A percentile compares a stretch with the other conserved stretches of the same genome.
These are phyloP conservation scores for Suhomyces xylopsoci DNA, from an alignment of 805 yeast species.

Conservation along the genomic window DNA sequence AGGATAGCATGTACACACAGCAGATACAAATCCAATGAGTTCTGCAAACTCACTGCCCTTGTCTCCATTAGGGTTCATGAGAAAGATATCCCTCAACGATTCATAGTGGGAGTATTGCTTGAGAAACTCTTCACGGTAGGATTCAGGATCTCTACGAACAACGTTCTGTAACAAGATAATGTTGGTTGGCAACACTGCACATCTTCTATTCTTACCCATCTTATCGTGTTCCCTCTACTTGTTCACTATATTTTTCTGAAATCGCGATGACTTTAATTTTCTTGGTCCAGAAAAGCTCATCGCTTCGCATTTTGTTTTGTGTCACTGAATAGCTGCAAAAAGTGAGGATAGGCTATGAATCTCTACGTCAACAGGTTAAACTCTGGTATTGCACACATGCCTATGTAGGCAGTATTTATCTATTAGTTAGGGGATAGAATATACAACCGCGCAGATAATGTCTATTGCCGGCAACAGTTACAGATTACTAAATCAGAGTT, in stretches of 20 bases:
- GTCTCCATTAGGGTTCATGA: slow-evolving; percentile 61
- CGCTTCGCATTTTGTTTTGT: background rate
- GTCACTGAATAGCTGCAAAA: background rate
- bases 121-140: slow-evolving; percentile 89
- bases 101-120: slow-evolving; percentile 93
- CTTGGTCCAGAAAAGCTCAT: background rate
- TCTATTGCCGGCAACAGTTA: too few species aligned
- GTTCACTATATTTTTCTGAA: background rate
- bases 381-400: background rate
- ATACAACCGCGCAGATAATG: background rate
- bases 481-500: too few species aligned
- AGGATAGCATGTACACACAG: slow-evolving; percentile 88
- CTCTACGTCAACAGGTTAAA: background rate
- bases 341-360: background rate
- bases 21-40: slow-evolving; percentile 84
- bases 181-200: slow-evolving; percentile 89
- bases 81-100: slow-evolving; percentile 81
- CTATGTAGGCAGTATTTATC: too few species aligned
- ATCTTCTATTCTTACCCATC: slow-evolving; percentile 88
- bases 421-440: too few species aligned
- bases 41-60: slow-evolving; percentile 73
- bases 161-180: slow-evolving; percentile 88
- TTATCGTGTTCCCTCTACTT: background rate
- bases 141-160: slow-evolving; percentile 90
- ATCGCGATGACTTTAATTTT: background rate